Evolutionary conservation across 129 eudicot genomes (phyloP).

Genomic region (Dittrichia graveolens): DNA sequence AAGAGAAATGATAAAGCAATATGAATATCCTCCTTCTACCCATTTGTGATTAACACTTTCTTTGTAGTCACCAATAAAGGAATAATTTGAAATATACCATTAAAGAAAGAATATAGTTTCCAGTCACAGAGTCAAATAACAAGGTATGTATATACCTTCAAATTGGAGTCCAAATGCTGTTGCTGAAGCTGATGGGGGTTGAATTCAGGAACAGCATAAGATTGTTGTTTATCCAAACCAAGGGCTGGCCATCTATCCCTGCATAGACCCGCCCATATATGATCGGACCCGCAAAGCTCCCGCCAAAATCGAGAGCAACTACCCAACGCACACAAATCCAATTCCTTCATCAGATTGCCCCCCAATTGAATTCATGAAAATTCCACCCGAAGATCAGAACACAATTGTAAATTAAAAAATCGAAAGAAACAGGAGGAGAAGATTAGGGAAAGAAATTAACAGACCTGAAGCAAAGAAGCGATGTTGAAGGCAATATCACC

Average conservation of each 20-base stretch:
- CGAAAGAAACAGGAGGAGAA: neutral
- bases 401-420: neutral
- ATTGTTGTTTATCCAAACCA: slow-evolving; percentile 30
- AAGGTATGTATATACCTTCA: slow-evolving; percentile 34
- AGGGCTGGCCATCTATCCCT: slow-evolving; percentile 77
- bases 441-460: neutral
- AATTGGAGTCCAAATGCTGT: slow-evolving; percentile 41
- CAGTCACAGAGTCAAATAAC: neutral
- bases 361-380: slow-evolving; percentile 20
- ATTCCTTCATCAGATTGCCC: slow-evolving; percentile 45
- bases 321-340: slow-evolving; percentile 80
- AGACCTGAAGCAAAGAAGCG: slow-evolving; percentile 73
- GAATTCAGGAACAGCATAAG: slow-evolving; percentile 40
- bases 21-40: neutral
- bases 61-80: neutral
- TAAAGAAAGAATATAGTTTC: neutral
- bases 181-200: slow-evolving; percentile 44
- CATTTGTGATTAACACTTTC: neutral
- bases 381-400: neutral
- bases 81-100: neutral
- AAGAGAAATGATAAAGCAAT: neutral
- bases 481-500: slow-evolving; percentile 75
- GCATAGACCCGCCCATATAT: slow-evolving; percentile 76
- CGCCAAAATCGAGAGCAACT: slow-evolving; percentile 84
- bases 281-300: slow-evolving; percentile 80